These are phyloP conservation scores for Agrocybe praecox DNA, from an alignment of 768 basidiomycete genomes.

Conservation along the genomic window DNA sequence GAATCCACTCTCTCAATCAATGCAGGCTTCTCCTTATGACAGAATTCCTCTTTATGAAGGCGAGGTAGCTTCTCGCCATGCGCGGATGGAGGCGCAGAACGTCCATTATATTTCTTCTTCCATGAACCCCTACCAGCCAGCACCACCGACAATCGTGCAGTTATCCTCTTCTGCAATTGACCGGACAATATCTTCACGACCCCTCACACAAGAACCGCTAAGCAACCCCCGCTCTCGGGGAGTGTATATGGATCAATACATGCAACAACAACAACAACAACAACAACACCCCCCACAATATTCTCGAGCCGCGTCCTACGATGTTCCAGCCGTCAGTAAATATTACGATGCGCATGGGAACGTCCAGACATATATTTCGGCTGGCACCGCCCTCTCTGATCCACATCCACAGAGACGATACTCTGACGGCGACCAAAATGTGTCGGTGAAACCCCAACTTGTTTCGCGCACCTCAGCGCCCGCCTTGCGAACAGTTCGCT, in stretches of 20 bases:
- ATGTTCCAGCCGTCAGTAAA: slow-evolving; percentile 1
- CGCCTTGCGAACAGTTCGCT: slow-evolving; percentile 57
- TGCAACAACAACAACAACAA: no score
- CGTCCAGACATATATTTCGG: background rate
- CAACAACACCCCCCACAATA: background rate
- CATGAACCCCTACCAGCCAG: background rate
- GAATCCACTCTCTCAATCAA: slow-evolving; percentile 8
- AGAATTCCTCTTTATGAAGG: slow-evolving; percentile 7
- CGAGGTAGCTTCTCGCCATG: background rate
- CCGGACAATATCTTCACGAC: background rate
- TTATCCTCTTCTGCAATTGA: background rate
- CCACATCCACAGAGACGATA: slow-evolving; percentile 42
- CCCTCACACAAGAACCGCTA: background rate
- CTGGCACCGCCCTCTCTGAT: slow-evolving; percentile 5
- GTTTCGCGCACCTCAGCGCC: slow-evolving; percentile 25
- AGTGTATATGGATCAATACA: background rate
- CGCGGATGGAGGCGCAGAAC: background rate
- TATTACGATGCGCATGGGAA: slow-evolving; percentile 6
- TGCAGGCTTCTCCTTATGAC: slow-evolving; percentile 15
- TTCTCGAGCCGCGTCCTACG: slow-evolving; percentile 3
- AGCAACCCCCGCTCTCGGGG: background rate
- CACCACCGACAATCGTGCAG: background rate
- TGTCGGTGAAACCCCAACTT: slow-evolving; percentile 18
- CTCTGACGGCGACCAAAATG: slow-evolving; percentile 44
- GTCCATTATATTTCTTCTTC: background rate